Conservation (phyloP, 139 green algal species). For the Chlamydomonas sp. region DNA sequence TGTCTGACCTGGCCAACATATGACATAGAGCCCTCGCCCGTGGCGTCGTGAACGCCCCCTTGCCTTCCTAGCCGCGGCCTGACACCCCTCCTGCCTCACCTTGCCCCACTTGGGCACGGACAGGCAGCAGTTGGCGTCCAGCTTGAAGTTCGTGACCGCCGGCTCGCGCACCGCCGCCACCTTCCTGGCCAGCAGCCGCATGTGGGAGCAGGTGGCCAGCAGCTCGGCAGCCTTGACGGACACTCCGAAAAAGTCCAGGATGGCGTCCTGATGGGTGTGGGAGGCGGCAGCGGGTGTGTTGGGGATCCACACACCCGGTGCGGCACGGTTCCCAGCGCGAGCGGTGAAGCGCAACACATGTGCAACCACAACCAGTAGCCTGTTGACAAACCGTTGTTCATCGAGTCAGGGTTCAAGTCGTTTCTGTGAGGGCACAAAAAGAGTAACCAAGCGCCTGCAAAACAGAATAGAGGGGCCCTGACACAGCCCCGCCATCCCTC, state of each 20-base stretch:
- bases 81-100: constrained; percentile 3
- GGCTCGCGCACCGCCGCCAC: constrained; percentile 22
- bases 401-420: too few species aligned
- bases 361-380: too few species aligned
- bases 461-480: too few species aligned
- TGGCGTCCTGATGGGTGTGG: constrained; percentile 54
- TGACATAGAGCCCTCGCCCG: too few species aligned
- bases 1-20: too few species aligned
- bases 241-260: constrained; percentile 93
- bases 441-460: too few species aligned
- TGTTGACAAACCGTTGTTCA: too few species aligned
- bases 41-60: background rate
- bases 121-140: constrained; percentile 59
- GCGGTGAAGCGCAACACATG: too few species aligned
- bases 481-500: background rate
- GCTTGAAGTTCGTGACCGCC: constrained; percentile 50
- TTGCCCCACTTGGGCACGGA: constrained; percentile 71
- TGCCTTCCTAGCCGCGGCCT: background rate
- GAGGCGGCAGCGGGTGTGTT: too few species aligned
- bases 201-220: constrained; percentile 56
- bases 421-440: too few species aligned
- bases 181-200: constrained; percentile 67
- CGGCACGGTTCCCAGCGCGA: too few species aligned
- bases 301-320: too few species aligned
- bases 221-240: constrained; percentile 87